Evolutionary conservation across 352 stramenopile genomes (phyloP), one percentile per base, ranked within the genome.

Genomic region (Phytophthora idaei): DNA sequence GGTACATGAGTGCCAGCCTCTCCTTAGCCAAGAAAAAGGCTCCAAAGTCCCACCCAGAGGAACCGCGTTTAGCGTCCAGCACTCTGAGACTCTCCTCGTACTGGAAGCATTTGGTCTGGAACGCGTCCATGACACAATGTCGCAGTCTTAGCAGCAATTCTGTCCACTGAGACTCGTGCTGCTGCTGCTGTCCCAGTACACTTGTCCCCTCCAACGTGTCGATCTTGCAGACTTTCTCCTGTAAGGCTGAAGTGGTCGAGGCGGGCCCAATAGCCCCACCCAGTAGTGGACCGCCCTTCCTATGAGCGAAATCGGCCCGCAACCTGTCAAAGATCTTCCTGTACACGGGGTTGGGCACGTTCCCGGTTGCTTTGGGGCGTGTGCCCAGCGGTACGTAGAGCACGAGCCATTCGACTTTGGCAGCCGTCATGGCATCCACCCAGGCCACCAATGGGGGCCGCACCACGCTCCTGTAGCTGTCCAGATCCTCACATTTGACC

Each of bases 381-480:
- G 85, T 94, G 5, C 88, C 88, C n/a, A 95, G 67, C 25, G 88
- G 88, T n/a, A 95, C 86, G 61, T 94, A 95, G 1, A 94, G 73
- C 39, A 94, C 67, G 49, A 95, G 81, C 84, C 85, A 95, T 59
- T 95, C 86, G 11, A 90, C 69, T 12, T 77, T 75, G 1, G 71
- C 73, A 12, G 73, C 68, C 45, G 81, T 89, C 88, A 95, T 94
- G 31, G 69, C 73, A 31, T 92, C 84, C 29, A 91, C 76, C 88
- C 88, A 95, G 2, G 72, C 64, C 2, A 63, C 56, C 39, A 95
- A 67, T 3, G 80, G 64, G 4, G 68, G 61, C 31, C 87, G 80
- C 9, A 92, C 78, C 9, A 51, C 67, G 9, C 48, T 63, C 27
- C 85, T 86, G 71, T 96, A 96, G 28, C 61, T 69, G 28, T 94